A percentile compares a stretch with the other conserved stretches of the same genome.
Evolutionary conservation across 2,329 filamentous ascomycete species (phyloP).

Genomic region (Penicillium sp.): DNA sequence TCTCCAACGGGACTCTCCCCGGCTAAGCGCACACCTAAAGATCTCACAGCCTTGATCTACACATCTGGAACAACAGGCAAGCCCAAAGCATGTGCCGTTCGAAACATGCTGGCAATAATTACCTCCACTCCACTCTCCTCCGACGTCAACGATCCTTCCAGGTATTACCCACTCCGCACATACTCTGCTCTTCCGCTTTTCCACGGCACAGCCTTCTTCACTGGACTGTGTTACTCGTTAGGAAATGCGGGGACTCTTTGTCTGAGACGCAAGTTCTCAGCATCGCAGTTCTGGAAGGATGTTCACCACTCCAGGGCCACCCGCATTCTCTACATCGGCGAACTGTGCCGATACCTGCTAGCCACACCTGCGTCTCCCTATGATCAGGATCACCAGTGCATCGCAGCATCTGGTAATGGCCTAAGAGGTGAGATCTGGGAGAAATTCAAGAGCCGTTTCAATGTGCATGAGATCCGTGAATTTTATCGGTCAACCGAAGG

Average conservation of each 20-base stretch:
- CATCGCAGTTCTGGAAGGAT: constrained; percentile 52
- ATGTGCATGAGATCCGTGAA: constrained; percentile 51
- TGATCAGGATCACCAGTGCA: constrained; percentile 50
- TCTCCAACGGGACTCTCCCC: constrained; percentile 27
- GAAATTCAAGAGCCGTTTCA: constrained; percentile 49
- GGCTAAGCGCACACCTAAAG: constrained; percentile 39
- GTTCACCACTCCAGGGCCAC: constrained; percentile 49
- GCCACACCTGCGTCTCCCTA: constrained; percentile 49
- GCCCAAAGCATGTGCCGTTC: constrained; percentile 51
- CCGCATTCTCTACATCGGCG: constrained; percentile 53
- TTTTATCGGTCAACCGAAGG: constrained; percentile 56
- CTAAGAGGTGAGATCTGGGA: constrained; percentile 55
- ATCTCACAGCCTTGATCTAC: constrained; percentile 49
- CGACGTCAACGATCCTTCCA: constrained; percentile 43
- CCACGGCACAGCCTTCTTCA: constrained; percentile 55
- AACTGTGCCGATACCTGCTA: constrained; percentile 55
- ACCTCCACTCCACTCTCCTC: constrained; percentile 41
- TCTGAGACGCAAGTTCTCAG: constrained; percentile 51
- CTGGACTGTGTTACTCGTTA: constrained; percentile 46
- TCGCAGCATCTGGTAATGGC: constrained; percentile 53
- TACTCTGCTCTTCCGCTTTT: constrained; percentile 55
- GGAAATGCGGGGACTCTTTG: constrained; percentile 49
- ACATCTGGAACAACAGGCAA: constrained; percentile 55
- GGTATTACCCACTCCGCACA: constrained; percentile 51
- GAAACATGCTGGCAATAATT: constrained; percentile 43